A percentile compares a stretch with the other conserved stretches of the same genome.
These are phyloP conservation scores for Carex sylvatica DNA, from an alignment of 202 grass and related monocot genomes.

Conservation along the genomic window DNA sequence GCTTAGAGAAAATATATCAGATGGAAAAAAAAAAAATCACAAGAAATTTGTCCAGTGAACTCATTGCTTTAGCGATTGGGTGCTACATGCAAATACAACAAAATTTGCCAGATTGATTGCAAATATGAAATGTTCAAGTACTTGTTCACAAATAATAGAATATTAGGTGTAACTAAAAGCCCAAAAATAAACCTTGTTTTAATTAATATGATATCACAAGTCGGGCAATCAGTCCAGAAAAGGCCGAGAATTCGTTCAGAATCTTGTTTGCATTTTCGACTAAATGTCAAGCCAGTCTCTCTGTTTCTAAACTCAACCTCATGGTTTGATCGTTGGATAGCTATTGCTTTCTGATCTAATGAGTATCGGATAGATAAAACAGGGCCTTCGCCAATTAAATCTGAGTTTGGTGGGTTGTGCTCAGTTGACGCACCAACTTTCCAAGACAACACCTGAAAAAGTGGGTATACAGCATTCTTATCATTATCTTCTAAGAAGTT, in stretches of 20 bases:
- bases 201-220: constrained; percentile 82
- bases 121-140: not conserved
- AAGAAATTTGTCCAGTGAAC: not conserved
- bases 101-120: not conserved
- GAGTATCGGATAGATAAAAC: constrained; percentile 91
- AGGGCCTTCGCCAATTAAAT: constrained; percentile 75
- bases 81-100: not conserved
- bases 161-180: constrained; percentile 13
- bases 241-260: constrained; percentile 92
- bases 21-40: not conserved
- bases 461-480: not conserved
- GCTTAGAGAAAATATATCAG: not conserved
- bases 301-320: constrained; percentile 87
- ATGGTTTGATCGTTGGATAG: constrained; percentile 78
- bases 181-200: constrained; percentile 74
- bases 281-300: constrained; percentile 66
- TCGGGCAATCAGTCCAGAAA: constrained; percentile 95
- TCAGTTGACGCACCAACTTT: constrained; percentile 52
- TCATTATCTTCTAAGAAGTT: constrained; percentile 26
- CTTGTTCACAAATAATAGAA: not conserved
- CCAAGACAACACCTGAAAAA: constrained; percentile 90
- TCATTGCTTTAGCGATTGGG: not conserved
- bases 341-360: constrained; percentile 74
- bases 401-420: constrained; percentile 79
- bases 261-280: constrained; percentile 66